A percentile compares a stretch with the other conserved stretches of the same genome.
Conservation (phyloP, 768 basidiomycete species). For the Tulasnella sp. region DNA sequence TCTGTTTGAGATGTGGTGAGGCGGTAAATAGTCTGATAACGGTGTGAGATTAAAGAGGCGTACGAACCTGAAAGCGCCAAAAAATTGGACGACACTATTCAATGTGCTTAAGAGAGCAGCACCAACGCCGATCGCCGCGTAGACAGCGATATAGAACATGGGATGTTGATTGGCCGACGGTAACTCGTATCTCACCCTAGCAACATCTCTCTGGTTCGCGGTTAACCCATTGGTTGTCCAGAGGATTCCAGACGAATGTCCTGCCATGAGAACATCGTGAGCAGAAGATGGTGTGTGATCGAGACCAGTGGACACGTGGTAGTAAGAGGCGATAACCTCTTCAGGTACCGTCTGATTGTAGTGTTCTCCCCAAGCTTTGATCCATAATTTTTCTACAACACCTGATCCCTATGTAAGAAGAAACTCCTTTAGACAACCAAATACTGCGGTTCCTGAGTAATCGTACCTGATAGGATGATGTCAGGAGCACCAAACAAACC, state of each 20-base stretch:
- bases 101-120: constrained; percentile 37
- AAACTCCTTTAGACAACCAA: background rate
- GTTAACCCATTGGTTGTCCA: constrained; percentile 7
- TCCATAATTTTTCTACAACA: constrained; percentile 23
- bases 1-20: background rate
- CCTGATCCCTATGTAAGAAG: constrained; percentile 14
- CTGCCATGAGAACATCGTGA: background rate
- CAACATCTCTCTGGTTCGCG: constrained; percentile 16
- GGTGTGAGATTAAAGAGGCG: background rate
- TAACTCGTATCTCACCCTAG: constrained; percentile 2
- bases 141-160: constrained; percentile 57
- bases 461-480: constrained; percentile 9
- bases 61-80: constrained; percentile 18
- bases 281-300: background rate
- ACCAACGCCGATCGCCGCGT: constrained; percentile 44
- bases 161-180: constrained; percentile 42
- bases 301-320: background rate
- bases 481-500: constrained; percentile 21
- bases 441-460: background rate
- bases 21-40: background rate
- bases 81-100: constrained; percentile 40
- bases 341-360: constrained; percentile 28
- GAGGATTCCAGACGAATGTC: background rate
- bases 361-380: constrained; percentile 56
- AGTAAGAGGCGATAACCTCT: background rate